Conservation (phyloP, 140 eudicot genomes). For the Anethum foeniculum region DNA sequence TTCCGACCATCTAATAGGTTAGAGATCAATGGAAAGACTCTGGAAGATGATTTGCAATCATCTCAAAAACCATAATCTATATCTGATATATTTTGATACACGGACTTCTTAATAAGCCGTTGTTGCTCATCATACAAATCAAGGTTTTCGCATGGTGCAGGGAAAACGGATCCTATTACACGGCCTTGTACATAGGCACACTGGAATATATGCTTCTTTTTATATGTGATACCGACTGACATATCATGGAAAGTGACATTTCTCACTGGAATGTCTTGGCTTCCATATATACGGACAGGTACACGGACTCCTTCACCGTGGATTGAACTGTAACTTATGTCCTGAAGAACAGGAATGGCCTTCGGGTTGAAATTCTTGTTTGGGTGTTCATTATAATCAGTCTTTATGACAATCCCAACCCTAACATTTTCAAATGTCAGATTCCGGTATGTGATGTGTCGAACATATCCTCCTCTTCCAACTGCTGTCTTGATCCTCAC, state of each 20-base stretch:
- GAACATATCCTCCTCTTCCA: slow-evolving; percentile 85
- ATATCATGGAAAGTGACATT: slow-evolving; percentile 67
- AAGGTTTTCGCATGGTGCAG: slow-evolving; percentile 91
- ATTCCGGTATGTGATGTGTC: slow-evolving; percentile 61
- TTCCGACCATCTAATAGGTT: background rate
- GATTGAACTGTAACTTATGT: slow-evolving; percentile 56
- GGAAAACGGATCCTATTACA: slow-evolving; percentile 76
- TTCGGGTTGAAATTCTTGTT: slow-evolving; percentile 60
- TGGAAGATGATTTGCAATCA: background rate
- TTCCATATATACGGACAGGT: slow-evolving; percentile 85
- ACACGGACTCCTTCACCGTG: slow-evolving; percentile 93
- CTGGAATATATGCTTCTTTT: slow-evolving; percentile 84
- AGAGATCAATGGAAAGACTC: background rate
- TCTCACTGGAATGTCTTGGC: slow-evolving; percentile 57
- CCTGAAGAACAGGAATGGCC: slow-evolving; percentile 58
- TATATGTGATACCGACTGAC: slow-evolving; percentile 73
- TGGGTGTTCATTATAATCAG: slow-evolving; percentile 98
- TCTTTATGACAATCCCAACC: slow-evolving; percentile 84
- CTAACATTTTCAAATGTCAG: slow-evolving; percentile 69
- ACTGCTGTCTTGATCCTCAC: slow-evolving; percentile 88
- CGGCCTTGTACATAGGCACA: slow-evolving; percentile 81
- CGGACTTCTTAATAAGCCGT: slow-evolving; percentile 48
- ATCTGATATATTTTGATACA: slow-evolving; percentile 64
- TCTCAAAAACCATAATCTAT: slow-evolving; percentile 76
- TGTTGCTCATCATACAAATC: slow-evolving; percentile 81